These are phyloP conservation scores for Mortierella sp. DNA, from an alignment of 371 early-diverging fungal species.

Conservation along the genomic window DNA sequence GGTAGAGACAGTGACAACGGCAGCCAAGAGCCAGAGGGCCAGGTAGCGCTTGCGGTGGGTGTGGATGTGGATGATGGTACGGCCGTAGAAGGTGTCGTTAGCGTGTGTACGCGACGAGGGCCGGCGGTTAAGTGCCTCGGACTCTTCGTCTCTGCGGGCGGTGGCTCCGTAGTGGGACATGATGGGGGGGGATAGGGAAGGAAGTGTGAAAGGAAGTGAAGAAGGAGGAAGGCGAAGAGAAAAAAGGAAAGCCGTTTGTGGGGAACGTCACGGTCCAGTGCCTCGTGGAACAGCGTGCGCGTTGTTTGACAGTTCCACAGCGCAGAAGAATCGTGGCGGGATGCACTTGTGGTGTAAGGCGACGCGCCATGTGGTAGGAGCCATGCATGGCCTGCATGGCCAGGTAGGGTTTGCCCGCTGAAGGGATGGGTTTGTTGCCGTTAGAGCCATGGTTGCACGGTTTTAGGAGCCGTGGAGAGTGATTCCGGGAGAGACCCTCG, in stretches of 20 bases:
- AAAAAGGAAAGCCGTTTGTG: background rate
- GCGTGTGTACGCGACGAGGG: constrained; percentile 6
- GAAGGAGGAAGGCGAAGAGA: background rate
- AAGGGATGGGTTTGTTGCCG: too few relatives aligned
- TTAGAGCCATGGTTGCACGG: too few relatives aligned
- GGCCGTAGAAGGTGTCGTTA: constrained; percentile 41
- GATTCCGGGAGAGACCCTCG: too few relatives aligned
- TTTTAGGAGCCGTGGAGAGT: too few relatives aligned
- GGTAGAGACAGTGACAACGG: constrained; percentile 21
- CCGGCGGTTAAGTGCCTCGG: constrained; percentile 19
- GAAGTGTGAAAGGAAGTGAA: background rate
- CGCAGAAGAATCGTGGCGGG: too few relatives aligned
- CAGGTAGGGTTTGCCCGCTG: too few relatives aligned
- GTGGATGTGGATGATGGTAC: constrained; percentile 30
- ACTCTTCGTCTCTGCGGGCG: constrained; percentile 26
- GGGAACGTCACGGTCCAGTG: too few relatives aligned
- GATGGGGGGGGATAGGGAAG: background rate
- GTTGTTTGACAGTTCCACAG: too few relatives aligned
- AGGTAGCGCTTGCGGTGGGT: constrained; percentile 42
- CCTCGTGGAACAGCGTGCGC: too few relatives aligned
- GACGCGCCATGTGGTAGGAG: too few relatives aligned
- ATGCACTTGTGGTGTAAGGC: too few relatives aligned
- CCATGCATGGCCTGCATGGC: too few relatives aligned
- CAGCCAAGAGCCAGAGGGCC: constrained; percentile 27
- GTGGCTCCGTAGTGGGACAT: constrained; percentile 26